A percentile compares a stretch with the other conserved stretches of the same genome.
Evolutionary conservation across 1,139 yeast genomes (phyloP).

Genomic region (Debaryomyces sp.): DNA sequence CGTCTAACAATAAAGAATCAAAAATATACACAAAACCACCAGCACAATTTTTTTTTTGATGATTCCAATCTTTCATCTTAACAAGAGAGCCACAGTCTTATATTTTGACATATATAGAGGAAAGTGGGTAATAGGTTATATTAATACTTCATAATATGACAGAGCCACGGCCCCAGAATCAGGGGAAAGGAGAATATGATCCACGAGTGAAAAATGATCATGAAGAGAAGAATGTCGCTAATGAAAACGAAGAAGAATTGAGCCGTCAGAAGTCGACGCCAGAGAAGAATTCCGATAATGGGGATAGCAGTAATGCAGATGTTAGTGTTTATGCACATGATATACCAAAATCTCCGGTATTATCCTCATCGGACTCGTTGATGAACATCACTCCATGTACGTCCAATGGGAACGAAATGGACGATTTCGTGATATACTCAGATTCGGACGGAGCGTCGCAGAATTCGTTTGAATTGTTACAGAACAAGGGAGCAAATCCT

Average conservation of each 20-base stretch:
- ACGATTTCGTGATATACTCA: slow-evolving; percentile 39
- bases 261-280: slow-evolving; percentile 8
- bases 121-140: background rate
- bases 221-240: background rate
- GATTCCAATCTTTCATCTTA: background rate
- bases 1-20: background rate
- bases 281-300: background rate
- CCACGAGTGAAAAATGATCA: background rate
- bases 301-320: background rate
- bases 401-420: slow-evolving; percentile 21
- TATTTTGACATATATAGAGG: background rate
- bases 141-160: background rate
- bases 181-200: background rate
- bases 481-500: background rate
- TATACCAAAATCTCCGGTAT: slow-evolving; percentile 28
- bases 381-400: slow-evolving; percentile 28
- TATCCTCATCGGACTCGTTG: slow-evolving; percentile 20
- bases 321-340: slow-evolving; percentile 9
- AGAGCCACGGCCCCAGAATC: slow-evolving; percentile 1
- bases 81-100: background rate
- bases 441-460: slow-evolving; percentile 45
- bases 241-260: background rate
- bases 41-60: slow-evolving; percentile 2
- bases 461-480: slow-evolving; percentile 27
- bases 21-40: slow-evolving; percentile 2